phyloP scores from a whole-genome alignment of 108 stramenopile species.

The Cyclotella choctawhatcheeana region DNA sequence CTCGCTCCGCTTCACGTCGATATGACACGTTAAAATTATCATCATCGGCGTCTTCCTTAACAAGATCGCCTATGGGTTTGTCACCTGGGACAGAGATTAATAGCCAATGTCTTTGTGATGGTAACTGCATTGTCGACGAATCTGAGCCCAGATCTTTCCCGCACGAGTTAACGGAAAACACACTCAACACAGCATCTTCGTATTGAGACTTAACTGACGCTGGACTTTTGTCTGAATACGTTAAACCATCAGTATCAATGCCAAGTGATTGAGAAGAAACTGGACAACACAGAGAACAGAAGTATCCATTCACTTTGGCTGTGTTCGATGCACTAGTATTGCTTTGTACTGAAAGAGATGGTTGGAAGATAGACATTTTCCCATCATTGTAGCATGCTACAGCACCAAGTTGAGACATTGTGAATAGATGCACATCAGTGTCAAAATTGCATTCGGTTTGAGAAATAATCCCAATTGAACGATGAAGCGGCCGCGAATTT shows the following conservation, averaged over 20 bases:
- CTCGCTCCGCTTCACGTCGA: constrained; percentile 30
- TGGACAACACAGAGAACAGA: constrained; percentile 45
- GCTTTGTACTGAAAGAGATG: constrained; percentile 16
- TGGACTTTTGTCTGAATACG: constrained; percentile 24
- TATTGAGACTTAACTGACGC: constrained; percentile 43
- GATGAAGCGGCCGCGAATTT: constrained; percentile 9
- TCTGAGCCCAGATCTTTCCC: constrained; percentile 22
- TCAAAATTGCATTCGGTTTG: constrained; percentile 27
- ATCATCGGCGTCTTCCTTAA: constrained; percentile 22
- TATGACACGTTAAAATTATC: constrained; percentile 28
- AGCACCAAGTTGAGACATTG: constrained; percentile 6
- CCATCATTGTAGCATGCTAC: constrained; percentile 28
- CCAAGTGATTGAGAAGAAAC: constrained; percentile 56
- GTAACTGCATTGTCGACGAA: constrained; percentile 34
- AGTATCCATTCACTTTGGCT: constrained; percentile 31
- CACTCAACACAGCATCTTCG: constrained; percentile 59
- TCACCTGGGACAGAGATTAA: constrained; percentile 68
- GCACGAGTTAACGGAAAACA: constrained; percentile 66
- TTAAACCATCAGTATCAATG: constrained; percentile 62
- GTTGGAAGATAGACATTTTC: constrained; percentile 22
- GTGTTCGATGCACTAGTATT: neutral
- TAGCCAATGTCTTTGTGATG: constrained; percentile 76
- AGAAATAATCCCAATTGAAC: constrained; percentile 47
- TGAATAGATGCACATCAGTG: constrained; percentile 18
- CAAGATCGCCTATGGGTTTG: constrained; percentile 11